phyloP scores from a whole-genome alignment of 2,329 filamentous ascomycete species.

The Verticillium longisporum region DNA sequence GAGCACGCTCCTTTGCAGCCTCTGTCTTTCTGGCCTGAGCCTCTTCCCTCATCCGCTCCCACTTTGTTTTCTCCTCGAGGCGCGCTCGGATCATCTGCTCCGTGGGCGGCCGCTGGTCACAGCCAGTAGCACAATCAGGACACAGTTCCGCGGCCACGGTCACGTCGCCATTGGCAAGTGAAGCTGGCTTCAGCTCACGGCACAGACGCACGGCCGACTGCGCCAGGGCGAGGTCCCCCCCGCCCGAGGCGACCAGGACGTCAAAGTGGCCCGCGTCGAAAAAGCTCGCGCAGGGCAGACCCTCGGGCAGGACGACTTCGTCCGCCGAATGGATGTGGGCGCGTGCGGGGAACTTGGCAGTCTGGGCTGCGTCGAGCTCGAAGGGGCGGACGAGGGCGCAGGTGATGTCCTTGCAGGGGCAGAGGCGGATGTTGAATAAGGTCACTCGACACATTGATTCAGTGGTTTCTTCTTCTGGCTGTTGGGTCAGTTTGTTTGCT shows the following conservation, averaged over 20 bases:
- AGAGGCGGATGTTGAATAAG: not conserved
- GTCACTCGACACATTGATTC: not conserved
- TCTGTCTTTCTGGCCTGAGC: not conserved
- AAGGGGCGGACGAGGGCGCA: not conserved
- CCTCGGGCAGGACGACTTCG: not conserved
- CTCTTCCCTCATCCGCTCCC: not conserved
- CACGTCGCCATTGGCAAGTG: not conserved
- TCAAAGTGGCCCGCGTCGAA: not conserved
- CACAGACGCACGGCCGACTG: not conserved
- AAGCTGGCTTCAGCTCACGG: not conserved
- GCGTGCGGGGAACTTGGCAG: not conserved
- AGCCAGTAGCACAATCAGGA: not conserved
- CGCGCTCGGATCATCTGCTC: not conserved
- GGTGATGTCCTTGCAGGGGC: not conserved
- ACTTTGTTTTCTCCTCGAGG: not conserved
- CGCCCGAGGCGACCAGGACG: not conserved
- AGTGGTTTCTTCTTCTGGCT: not conserved
- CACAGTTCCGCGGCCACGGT: not conserved
- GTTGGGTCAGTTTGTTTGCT: too few relatives aligned
- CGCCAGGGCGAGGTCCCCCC: not conserved
- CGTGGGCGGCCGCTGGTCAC: not conserved
- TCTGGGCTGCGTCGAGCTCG: not conserved
- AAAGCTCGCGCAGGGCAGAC: not conserved
- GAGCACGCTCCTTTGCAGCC: not conserved
- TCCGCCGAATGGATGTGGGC: not conserved